Conservation (phyloP, 1,139 yeast genomes). For the Lodderomyces orthopsilosis region DNA sequence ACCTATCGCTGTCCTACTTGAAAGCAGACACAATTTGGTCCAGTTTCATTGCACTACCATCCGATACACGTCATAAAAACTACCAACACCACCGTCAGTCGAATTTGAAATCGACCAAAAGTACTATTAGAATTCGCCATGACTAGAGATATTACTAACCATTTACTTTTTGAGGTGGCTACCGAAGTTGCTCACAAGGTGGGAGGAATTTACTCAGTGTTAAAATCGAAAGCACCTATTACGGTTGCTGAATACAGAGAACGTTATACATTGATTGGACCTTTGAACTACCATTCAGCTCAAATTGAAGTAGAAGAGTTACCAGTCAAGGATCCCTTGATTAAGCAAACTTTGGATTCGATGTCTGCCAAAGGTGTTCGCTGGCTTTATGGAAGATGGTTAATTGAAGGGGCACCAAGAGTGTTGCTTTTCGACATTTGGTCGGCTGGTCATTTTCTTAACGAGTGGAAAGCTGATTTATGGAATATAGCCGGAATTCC, state of each 20-base stretch:
- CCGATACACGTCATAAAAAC: no score
- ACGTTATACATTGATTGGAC: conserved; percentile 85
- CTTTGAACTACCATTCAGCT: conserved; percentile 76
- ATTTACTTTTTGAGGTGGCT: conserved; percentile 87
- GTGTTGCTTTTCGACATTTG: conserved; percentile 84
- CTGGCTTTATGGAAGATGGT: conserved; percentile 92
- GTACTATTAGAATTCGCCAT: no score
- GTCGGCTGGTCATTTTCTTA: conserved; percentile 65
- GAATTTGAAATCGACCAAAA: no score
- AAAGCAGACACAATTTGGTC: no score
- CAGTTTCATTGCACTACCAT: no score
- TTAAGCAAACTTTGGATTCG: conserved; percentile 61
- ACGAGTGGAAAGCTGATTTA: conserved; percentile 92
- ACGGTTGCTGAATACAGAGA: conserved; percentile 92
- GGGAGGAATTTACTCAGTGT: conserved; percentile 95
- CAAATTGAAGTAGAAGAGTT: conserved; percentile 92
- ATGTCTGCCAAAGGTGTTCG: conserved; percentile 80
- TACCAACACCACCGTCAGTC: no score
- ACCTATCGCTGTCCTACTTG: no score
- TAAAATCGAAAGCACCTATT: conserved; percentile 94
- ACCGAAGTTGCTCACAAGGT: conserved; percentile 98
- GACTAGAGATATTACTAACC: conserved; percentile 79
- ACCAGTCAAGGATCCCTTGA: conserved; percentile 60
- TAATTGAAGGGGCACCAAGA: conserved; percentile 95
- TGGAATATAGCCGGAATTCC: conserved; percentile 94